Evolutionary conservation across 2,329 filamentous ascomycete genomes (phyloP), one percentile per base, ranked within the genome.

Genomic region (Trichoderma breve): DNA sequence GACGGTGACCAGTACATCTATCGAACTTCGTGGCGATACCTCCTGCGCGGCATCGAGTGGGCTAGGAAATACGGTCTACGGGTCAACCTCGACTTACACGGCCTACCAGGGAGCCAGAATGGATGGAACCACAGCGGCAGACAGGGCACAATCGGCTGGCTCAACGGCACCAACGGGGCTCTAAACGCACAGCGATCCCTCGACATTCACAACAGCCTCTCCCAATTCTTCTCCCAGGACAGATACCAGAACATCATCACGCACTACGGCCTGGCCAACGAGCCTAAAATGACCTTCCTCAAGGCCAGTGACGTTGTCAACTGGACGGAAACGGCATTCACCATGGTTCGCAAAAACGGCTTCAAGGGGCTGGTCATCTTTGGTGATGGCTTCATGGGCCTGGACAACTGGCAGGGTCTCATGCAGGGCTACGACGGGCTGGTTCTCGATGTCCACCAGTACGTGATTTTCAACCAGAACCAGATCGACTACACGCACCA

Each of bases 111-210:
- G 0, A 95, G 92, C 73, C 96, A 98, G 79, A 99, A 99, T 78
- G 96, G 96, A 2, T 98, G 95, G 95, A 98, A 98, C 77, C 96
- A 99, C 81, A 97, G 93, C 76, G 96, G 96, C 0, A 89, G 90
- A 11, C 91, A 92, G 79, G 95, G 96, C 1, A 73, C 82, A 1
- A 95, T 98, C 74, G 87, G 89, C 30, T 99, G 96, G 96, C 84
- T 98, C 51, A 96, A 96, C 77, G 96, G 96, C n/a, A 92, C 93
- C 0, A 86, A 97, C 78, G 95, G 96, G 12, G 85, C 87, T 1
- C 81, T 90, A 15, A 97, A 98, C 80, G 91, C 87, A 0, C 88
- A 97, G 77, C 90, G 95, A 43, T 93, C 93, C 2, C 88, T 98
- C 21, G 94, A 97, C 72, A 86, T 98, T 51, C 96, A 99, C 83